Conservation (phyloP, 164 flowering plant species). For the Dillenia suffruticosa region DNA sequence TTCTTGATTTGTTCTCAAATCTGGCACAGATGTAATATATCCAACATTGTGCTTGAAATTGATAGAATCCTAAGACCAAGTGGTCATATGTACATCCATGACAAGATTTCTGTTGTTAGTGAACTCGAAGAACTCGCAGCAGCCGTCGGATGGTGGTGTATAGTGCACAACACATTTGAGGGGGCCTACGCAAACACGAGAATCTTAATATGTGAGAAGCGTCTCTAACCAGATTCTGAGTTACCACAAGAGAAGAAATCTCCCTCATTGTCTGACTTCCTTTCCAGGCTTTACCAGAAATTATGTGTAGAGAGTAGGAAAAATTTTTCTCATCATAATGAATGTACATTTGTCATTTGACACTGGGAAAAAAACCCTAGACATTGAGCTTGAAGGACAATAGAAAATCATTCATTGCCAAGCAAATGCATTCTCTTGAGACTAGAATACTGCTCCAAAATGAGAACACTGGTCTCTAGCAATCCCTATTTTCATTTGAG, state of each 20-base stretch:
- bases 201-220: slow-evolving; percentile 54
- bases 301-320: too few relatives aligned
- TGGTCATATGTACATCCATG: slow-evolving; percentile 67
- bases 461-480: too few relatives aligned
- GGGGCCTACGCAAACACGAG: slow-evolving; percentile 69
- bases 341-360: too few relatives aligned
- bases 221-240: slow-evolving; percentile 12
- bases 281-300: too few relatives aligned
- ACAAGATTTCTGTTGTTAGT: slow-evolving; percentile 34
- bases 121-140: slow-evolving; percentile 43
- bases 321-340: too few relatives aligned
- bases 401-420: too few relatives aligned
- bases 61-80: slow-evolving; percentile 80
- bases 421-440: too few relatives aligned
- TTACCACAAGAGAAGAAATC: background rate
- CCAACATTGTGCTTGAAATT: slow-evolving; percentile 81
- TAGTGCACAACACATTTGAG: slow-evolving; percentile 47
- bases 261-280: too few relatives aligned
- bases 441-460: too few relatives aligned
- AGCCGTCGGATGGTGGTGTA: slow-evolving; percentile 62
- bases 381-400: too few relatives aligned
- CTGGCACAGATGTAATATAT: slow-evolving; percentile 47
- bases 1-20: background rate
- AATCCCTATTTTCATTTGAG: too few relatives aligned
- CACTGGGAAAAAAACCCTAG: too few relatives aligned